Percentiles rank a stretch among this genome's conserved stretches.
Conservation (phyloP, 2,329 filamentous ascomycete genomes). For the Trichoderma guizhouense region DNA sequence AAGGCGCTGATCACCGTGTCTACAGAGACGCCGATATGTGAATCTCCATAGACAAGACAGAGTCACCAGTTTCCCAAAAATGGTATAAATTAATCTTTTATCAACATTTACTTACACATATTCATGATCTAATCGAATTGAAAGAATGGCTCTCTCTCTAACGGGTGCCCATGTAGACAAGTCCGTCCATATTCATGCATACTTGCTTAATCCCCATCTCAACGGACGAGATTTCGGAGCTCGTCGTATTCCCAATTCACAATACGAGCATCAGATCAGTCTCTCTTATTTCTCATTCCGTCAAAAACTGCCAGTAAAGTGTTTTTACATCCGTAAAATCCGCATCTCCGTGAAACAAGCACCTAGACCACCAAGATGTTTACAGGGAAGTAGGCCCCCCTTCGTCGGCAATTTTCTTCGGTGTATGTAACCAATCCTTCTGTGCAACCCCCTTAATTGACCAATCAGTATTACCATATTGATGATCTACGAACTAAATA, state of each 20-base stretch:
- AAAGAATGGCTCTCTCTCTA: neutral
- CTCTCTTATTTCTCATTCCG: neutral
- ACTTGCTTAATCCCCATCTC: neutral
- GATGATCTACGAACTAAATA: neutral
- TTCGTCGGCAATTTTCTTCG: neutral
- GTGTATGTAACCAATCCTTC: neutral
- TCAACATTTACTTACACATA: neutral
- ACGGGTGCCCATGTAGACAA: neutral
- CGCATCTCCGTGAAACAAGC: neutral
- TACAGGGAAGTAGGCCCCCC: neutral
- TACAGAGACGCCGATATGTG: neutral
- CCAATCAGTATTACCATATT: neutral
- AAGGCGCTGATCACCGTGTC: neutral
- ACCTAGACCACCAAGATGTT: rapidly evolving
- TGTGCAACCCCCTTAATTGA: neutral
- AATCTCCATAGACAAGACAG: neutral
- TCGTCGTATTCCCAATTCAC: neutral
- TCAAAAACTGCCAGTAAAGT: neutral
- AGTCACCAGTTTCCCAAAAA: neutral
- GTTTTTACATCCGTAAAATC: neutral
- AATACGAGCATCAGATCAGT: neutral
- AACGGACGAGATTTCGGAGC: neutral
- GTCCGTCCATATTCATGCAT: neutral
- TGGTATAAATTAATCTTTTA: neutral
- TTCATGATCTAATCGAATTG: neutral